phyloP scores from a whole-genome alignment of 805 yeast genomes.

The Naumovozyma castellii region DNA sequence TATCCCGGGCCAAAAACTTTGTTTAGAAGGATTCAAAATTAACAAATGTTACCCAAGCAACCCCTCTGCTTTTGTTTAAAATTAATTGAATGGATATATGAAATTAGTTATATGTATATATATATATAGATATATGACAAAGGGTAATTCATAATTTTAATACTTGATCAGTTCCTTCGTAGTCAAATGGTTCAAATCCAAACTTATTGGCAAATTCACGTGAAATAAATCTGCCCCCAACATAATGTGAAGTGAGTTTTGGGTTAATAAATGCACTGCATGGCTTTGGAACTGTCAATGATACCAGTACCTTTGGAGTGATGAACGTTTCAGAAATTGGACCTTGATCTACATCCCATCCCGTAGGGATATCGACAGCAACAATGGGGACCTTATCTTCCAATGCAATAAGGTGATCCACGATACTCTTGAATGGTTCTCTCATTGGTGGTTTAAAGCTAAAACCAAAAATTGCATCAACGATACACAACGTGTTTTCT shows the following conservation, averaged over 20 bases:
- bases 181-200: conserved; percentile 57
- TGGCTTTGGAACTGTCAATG: conserved; percentile 91
- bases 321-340: conserved; percentile 41
- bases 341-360: conserved; percentile 94
- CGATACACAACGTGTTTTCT: conserved; percentile 37
- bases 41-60: not conserved
- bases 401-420: conserved; percentile 31
- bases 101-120: too few relatives aligned
- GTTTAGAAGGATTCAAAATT: not conserved
- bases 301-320: conserved; percentile 60
- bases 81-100: too few relatives aligned
- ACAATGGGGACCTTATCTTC: conserved; percentile 46
- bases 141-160: conserved; percentile 26
- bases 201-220: conserved; percentile 58
- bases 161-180: conserved; percentile 49
- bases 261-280: conserved; percentile 50
- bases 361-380: conserved; percentile 87
- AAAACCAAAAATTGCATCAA: conserved; percentile 89
- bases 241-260: conserved; percentile 45
- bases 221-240: conserved; percentile 86
- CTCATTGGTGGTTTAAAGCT: conserved; percentile 86
- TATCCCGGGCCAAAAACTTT: too few relatives aligned
- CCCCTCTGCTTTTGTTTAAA: not conserved
- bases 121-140: too few relatives aligned
- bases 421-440: conserved; percentile 54